Base-by-base conservation (phyloP, 2,329 filamentous ascomycete species). In the Neofusicoccum kwambonambiense region DNA sequence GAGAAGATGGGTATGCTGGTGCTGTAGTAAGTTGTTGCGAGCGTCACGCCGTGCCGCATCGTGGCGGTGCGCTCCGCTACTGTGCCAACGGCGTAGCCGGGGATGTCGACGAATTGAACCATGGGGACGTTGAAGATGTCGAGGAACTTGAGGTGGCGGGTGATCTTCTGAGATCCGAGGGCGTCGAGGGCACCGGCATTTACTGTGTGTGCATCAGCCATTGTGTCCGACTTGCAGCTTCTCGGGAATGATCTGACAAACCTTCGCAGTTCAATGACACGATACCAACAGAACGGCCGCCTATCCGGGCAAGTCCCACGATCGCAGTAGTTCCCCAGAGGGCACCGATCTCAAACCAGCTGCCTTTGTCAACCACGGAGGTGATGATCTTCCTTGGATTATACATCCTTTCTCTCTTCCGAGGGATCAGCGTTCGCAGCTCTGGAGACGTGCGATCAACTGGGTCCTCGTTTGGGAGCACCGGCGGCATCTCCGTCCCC, bases 121-220 rank as follows among this genome's bases (percentile, higher is more conserved):
- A 89, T 77, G 0, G 87, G 87, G 2, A 89, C 76, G 67, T 89
- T 89, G 78, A 89, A 88, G 49, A 89, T 81, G 69, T 89, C 87
- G 67, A 86, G 85, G 69, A 89, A 82, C 69, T 89, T 89, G 41
- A 89, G 75, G 73, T 88, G 81, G 2, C 84, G 78, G 0, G 82
- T 84, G 19, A 89, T 78, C 69, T 89, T 89, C 68, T 89, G 87
- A 9, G 83, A 84, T 4, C 86, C 86, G 0, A 81, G 77, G 0
- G 86, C 84, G 70, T 89, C 87, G 8, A 89, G 75, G 0, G 87
- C 87, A 9, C 87, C 87, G 0, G 84, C 82, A 52, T 87, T 85
- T 19, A 86, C 81, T 65, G 49, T 5, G n/a, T 9, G 35, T 7
- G 3, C 7, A 35, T 56, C 15, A 56, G 52, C 19, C 19, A 15